Evolutionary conservation across 2,329 filamentous ascomycete species (phyloP).

Genomic region (Coniella lustricola): DNA sequence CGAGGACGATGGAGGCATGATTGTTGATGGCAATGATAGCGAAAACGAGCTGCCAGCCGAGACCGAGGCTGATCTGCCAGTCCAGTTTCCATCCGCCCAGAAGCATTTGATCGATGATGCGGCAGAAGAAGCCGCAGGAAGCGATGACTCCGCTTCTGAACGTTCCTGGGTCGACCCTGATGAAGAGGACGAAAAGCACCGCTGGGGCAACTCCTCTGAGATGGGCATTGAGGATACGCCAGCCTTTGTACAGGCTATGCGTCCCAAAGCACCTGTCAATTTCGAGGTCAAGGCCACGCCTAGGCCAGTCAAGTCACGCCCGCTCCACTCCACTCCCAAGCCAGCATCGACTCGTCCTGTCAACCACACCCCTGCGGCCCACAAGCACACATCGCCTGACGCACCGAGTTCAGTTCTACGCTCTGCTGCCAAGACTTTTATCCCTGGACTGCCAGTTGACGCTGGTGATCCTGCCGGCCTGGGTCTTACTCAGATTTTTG

Average conservation of each 20-base stretch:
- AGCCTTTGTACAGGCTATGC: conserved; percentile 26
- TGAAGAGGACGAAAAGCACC: conserved; percentile 23
- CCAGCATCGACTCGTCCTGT: conserved; percentile 22
- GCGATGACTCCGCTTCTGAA: conserved; percentile 27
- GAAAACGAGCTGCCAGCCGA: conserved; percentile 29
- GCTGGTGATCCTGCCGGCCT: conserved; percentile 52
- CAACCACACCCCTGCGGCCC: conserved; percentile 27
- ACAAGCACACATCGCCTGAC: conserved; percentile 41
- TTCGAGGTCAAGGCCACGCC: conserved; percentile 46
- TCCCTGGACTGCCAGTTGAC: conserved; percentile 58
- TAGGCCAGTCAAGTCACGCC: conserved; percentile 33
- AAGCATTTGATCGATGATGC: conserved; percentile 34
- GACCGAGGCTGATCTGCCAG: conserved; percentile 29
- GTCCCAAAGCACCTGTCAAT: conserved; percentile 44
- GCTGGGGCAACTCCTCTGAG: conserved; percentile 28
- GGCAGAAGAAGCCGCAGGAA: conserved; percentile 27
- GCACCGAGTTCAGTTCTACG: conserved; percentile 58
- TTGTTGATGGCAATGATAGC: conserved; percentile 22
- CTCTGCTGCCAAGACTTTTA: conserved; percentile 62
- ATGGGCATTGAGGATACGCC: conserved; percentile 20
- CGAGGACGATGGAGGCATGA: conserved; percentile 19
- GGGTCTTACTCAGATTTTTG: conserved; percentile 84
- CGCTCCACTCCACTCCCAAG: conserved; percentile 26
- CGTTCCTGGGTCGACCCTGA: conserved; percentile 32
- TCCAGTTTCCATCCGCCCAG: conserved; percentile 20